Conservation (phyloP, 306 rosid species). For the Elaeagnus macrophylla region DNA sequence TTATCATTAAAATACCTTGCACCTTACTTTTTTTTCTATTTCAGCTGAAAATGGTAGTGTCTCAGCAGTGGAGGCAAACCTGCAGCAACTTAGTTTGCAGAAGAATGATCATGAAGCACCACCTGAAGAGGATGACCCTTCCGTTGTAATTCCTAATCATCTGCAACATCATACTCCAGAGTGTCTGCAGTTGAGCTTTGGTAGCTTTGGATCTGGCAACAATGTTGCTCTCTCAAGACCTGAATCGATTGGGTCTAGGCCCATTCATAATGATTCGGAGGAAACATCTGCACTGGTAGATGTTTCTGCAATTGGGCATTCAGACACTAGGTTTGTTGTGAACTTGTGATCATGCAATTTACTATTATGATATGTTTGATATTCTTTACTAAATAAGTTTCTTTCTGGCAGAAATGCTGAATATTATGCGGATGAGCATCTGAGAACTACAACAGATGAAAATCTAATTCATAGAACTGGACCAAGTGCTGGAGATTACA, state of each 20-base stretch:
- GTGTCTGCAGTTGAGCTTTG: conserved; percentile 89
- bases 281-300: conserved; percentile 61
- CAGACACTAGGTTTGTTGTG: conserved; percentile 52
- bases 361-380: conserved; percentile 9
- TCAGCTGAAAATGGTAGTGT: conserved; percentile 60
- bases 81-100: conserved; percentile 61
- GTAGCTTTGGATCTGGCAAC: conserved; percentile 79
- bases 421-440: conserved; percentile 77
- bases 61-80: conserved; percentile 59
- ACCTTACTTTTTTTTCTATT: conserved; percentile 4
- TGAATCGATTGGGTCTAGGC: conserved; percentile 37
- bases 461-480: conserved; percentile 59
- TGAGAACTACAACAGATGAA: conserved; percentile 47
- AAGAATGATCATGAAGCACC: conserved; percentile 49
- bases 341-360: neutral
- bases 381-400: conserved; percentile 9
- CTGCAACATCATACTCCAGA: conserved; percentile 87
- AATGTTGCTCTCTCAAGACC: conserved; percentile 38
- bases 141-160: conserved; percentile 91
- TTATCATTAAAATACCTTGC: conserved; percentile 7
- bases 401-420: conserved; percentile 66
- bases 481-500: conserved; percentile 46
- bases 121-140: conserved; percentile 63
- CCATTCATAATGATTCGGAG: conserved; percentile 50
- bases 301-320: conserved; percentile 55